A percentile compares a stretch with the other conserved stretches of the same genome.
These are phyloP conservation scores for Scheffersomyces stipitis DNA, from an alignment of 805 yeast species.

Conservation along the genomic window DNA sequence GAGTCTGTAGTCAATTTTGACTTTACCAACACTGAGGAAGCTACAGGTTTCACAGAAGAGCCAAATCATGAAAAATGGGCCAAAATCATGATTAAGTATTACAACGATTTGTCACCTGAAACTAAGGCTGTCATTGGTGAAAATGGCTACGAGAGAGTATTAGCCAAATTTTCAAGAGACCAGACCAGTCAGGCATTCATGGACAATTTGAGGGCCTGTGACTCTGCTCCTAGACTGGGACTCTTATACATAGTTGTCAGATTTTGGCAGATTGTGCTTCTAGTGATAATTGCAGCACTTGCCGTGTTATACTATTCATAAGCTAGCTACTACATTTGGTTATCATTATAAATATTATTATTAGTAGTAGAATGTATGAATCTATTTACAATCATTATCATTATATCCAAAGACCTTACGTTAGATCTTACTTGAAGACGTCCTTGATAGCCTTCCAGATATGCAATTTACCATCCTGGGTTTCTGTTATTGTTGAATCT, in stretches of 20 bases:
- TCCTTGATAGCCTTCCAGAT: slow-evolving; percentile 33
- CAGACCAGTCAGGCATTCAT: slow-evolving; percentile 40
- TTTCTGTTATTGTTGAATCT: background rate
- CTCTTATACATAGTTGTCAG: slow-evolving; percentile 5
- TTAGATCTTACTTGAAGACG: slow-evolving; percentile 21
- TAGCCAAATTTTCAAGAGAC: slow-evolving; percentile 42
- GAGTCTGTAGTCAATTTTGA: slow-evolving; percentile 60
- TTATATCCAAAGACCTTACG: no score
- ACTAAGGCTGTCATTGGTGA: slow-evolving; percentile 27
- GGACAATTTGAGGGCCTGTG: slow-evolving; percentile 15
- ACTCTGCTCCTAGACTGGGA: no score
- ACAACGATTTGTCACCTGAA: slow-evolving; percentile 17
- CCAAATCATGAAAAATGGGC: slow-evolving; percentile 56
- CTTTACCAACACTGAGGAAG: slow-evolving; percentile 26
- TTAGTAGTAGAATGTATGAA: no score
- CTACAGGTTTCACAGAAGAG: slow-evolving; percentile 65
- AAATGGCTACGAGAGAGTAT: slow-evolving; percentile 38
- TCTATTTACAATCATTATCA: no score
- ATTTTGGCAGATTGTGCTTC: slow-evolving; percentile 10
- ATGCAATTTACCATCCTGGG: slow-evolving; percentile 2
- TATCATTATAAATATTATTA: no score
- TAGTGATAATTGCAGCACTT: slow-evolving; percentile 5
- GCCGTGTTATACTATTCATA: background rate
- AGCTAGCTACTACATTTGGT: background rate
- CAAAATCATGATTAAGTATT: slow-evolving; percentile 42